Evolutionary conservation across 108 stramenopile genomes (phyloP).

Genomic region (Fragilariopsis cylindrus): DNA sequence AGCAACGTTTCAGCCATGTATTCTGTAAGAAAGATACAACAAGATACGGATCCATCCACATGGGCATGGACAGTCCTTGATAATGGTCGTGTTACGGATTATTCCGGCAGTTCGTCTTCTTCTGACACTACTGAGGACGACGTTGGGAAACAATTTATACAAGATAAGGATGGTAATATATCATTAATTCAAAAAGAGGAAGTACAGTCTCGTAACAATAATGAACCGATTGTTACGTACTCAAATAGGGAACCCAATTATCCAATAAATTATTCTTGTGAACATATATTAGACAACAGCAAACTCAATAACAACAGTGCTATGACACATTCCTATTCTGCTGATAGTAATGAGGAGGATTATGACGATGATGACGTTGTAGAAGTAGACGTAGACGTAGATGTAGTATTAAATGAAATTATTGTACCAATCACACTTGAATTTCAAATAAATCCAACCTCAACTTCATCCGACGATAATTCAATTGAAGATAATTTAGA

Average conservation of each 20-base stretch:
- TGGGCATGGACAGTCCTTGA: no score
- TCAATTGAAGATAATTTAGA: not conserved
- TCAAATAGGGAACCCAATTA: not conserved
- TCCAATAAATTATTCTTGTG: conserved; percentile 13
- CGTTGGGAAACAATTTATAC: no score
- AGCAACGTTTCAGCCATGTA: no score
- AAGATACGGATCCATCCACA: no score
- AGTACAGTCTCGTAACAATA: not conserved
- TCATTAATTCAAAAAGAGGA: not conserved
- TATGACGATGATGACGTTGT: not conserved
- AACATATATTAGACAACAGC: not conserved
- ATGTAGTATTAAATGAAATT: not conserved
- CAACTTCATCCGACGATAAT: not conserved
- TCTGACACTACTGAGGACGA: no score
- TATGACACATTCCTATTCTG: not conserved
- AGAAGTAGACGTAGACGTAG: not conserved
- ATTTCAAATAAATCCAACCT: not conserved
- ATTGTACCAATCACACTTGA: conserved; percentile 1
- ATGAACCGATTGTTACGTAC: not conserved
- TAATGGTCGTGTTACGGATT: no score
- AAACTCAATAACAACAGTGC: not conserved
- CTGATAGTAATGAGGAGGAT: not conserved
- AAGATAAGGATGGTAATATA: not conserved
- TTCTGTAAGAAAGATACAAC: no score
- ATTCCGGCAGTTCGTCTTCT: no score